A percentile compares a stretch with the other conserved stretches of the same genome.
Conservation (phyloP, 2,329 filamentous ascomycete genomes). For the Phyllosticta citribraziliensis region DNA sequence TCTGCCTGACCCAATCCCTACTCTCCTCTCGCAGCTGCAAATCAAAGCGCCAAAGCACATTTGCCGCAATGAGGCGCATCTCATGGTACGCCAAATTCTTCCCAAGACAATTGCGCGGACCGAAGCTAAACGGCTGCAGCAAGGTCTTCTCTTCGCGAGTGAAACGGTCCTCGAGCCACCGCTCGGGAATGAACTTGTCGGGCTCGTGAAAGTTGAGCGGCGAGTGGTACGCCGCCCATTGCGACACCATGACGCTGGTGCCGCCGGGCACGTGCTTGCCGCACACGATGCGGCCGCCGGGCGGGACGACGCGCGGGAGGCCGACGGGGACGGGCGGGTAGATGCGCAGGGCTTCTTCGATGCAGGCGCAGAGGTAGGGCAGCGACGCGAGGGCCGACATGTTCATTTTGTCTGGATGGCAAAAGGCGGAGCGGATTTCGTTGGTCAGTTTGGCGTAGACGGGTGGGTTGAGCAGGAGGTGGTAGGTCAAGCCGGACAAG, state of each 20-base stretch:
- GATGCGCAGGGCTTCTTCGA: conserved; percentile 33
- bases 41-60: conserved; percentile 30
- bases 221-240: conserved; percentile 10
- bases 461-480: conserved; percentile 20
- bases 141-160: conserved; percentile 22
- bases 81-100: conserved; percentile 32
- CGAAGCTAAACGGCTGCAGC: conserved; percentile 37
- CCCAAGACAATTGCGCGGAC: conserved; percentile 30
- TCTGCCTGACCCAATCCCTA: conserved; percentile 22
- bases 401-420: conserved; percentile 23
- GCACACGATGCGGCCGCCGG: conserved; percentile 27
- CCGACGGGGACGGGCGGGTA: conserved; percentile 33
- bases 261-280: conserved; percentile 26
- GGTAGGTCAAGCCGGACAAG: conserved; percentile 29
- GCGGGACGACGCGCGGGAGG: conserved; percentile 25
- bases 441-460: conserved; percentile 19
- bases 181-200: conserved; percentile 29
- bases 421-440: conserved; percentile 22
- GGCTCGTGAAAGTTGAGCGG: conserved; percentile 26
- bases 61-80: conserved; percentile 32
- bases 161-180: conserved; percentile 27
- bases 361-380: conserved; percentile 28
- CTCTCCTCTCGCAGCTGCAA: conserved; percentile 26
- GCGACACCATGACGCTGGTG: conserved; percentile 8
- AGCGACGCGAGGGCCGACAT: conserved; percentile 22